phyloP scores from a whole-genome alignment of 2,329 filamentous ascomycete species.

The Penicillium verrucosum region DNA sequence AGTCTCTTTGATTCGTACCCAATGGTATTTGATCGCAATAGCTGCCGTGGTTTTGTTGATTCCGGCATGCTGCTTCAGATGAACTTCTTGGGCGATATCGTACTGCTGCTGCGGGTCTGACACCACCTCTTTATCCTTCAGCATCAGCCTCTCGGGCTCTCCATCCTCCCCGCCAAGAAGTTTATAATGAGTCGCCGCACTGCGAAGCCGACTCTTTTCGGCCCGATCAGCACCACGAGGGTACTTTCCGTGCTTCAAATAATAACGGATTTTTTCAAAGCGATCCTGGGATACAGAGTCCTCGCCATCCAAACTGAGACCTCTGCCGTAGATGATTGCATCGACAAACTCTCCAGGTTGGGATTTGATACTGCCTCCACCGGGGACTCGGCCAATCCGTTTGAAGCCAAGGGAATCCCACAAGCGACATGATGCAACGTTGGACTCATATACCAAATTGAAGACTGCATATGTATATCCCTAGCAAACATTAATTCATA shows the following conservation, averaged over 20 bases:
- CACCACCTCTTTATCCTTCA: slow-evolving; percentile 97
- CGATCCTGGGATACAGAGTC: slow-evolving; percentile 90
- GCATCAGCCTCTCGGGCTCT: slow-evolving; percentile 73
- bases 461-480: slow-evolving; percentile 92
- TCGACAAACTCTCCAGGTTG: slow-evolving; percentile 67
- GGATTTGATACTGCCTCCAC: slow-evolving; percentile 66
- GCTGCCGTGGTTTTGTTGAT: slow-evolving; percentile 98
- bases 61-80: slow-evolving; percentile 75
- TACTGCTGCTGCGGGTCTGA: slow-evolving; percentile 86
- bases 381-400: slow-evolving; percentile 78
- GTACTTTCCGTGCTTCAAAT: slow-evolving; percentile 91
- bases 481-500: slow-evolving; percentile 40
- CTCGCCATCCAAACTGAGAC: slow-evolving; percentile 63
- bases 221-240: slow-evolving; percentile 88
- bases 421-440: slow-evolving; percentile 82
- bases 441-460: slow-evolving; percentile 92
- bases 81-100: slow-evolving; percentile 76
- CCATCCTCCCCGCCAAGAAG: slow-evolving; percentile 55
- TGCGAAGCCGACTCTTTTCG: slow-evolving; percentile 90
- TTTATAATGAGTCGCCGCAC: slow-evolving; percentile 93
- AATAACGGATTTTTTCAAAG: slow-evolving; percentile 98
- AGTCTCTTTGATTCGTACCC: slow-evolving; percentile 97
- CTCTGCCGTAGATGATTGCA: slow-evolving; percentile 73
- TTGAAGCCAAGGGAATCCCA: slow-evolving; percentile 94
- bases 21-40: slow-evolving; percentile 92